Percentiles rank a stretch among this genome's conserved stretches.
Conservation (phyloP, 2,329 filamentous ascomycete species). For the Scopulariopsis brevicaulis region DNA sequence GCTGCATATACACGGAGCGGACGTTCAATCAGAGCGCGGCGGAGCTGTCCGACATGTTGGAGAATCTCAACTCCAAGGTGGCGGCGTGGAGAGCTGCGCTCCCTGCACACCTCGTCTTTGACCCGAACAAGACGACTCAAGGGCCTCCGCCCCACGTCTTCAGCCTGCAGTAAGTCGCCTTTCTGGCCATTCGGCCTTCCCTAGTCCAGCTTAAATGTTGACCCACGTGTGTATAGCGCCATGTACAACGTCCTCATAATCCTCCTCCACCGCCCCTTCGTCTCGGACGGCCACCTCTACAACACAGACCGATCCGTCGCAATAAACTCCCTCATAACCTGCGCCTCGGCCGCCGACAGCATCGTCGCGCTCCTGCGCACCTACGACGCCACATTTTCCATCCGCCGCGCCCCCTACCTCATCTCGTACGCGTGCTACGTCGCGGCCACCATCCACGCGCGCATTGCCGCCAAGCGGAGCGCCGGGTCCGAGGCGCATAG, state of each 20-base stretch:
- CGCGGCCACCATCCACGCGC: conserved; percentile 37
- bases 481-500: conserved; percentile 24
- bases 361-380: conserved; percentile 30
- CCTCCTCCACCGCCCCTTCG: conserved; percentile 40
- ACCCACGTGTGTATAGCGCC: conserved; percentile 13
- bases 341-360: conserved; percentile 29
- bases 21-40: conserved; percentile 20
- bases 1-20: conserved; percentile 30
- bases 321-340: conserved; percentile 29
- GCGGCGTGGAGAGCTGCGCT: conserved; percentile 27
- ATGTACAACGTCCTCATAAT: conserved; percentile 40
- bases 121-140: conserved; percentile 15
- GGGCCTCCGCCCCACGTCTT: conserved; percentile 30
- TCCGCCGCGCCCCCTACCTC: conserved; percentile 36
- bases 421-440: conserved; percentile 45
- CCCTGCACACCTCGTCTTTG: conserved; percentile 28
- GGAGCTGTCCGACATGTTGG: conserved; percentile 22
- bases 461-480: conserved; percentile 33
- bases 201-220: neutral
- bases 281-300: conserved; percentile 35
- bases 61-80: conserved; percentile 26
- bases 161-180: conserved; percentile 21
- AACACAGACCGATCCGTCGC: conserved; percentile 25
- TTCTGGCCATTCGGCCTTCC: conserved; percentile 3
- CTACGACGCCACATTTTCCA: conserved; percentile 31